phyloP scores from a whole-genome alignment of 1,139 yeast species.

The Debaryomyces sp. region DNA sequence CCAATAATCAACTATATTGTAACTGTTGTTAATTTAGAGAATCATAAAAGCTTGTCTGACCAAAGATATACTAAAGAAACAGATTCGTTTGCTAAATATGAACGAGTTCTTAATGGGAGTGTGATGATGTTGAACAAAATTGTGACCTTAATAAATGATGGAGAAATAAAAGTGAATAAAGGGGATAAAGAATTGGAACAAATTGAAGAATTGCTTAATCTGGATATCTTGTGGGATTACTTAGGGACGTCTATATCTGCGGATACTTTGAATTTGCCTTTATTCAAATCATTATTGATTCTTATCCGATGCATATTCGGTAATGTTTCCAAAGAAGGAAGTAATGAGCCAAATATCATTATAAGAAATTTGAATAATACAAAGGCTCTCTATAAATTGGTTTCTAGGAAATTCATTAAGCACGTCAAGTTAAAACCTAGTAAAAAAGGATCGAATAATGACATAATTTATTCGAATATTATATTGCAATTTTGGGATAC shows the following conservation, averaged over 20 bases:
- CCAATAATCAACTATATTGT: slow-evolving; percentile 59
- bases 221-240: slow-evolving; percentile 49
- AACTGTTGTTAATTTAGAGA: slow-evolving; percentile 58
- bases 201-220: slow-evolving; percentile 35
- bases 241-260: slow-evolving; percentile 28
- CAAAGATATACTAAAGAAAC: slow-evolving; percentile 69
- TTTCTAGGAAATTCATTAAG: slow-evolving; percentile 55
- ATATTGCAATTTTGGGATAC: slow-evolving; percentile 54
- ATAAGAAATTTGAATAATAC: slow-evolving; percentile 17
- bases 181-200: slow-evolving; percentile 11
- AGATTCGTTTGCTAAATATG: slow-evolving; percentile 69
- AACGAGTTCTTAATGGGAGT: slow-evolving; percentile 57
- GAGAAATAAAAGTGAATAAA: slow-evolving; percentile 11
- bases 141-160: slow-evolving; percentile 22
- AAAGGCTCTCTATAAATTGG: slow-evolving; percentile 41
- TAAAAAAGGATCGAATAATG: slow-evolving; percentile 23
- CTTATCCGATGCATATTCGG: slow-evolving; percentile 29
- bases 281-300: slow-evolving; percentile 48
- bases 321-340: slow-evolving; percentile 12
- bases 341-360: slow-evolving; percentile 10
- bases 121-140: slow-evolving; percentile 53
- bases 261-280: slow-evolving; percentile 41
- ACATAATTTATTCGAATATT: slow-evolving; percentile 45
- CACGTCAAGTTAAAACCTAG: slow-evolving; percentile 45
- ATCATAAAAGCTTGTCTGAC: slow-evolving; percentile 69